Evolutionary conservation across 148 eudicot genomes (phyloP), one percentile per base, ranked within the genome.

Genomic region (Rhododendron simsii): DNA sequence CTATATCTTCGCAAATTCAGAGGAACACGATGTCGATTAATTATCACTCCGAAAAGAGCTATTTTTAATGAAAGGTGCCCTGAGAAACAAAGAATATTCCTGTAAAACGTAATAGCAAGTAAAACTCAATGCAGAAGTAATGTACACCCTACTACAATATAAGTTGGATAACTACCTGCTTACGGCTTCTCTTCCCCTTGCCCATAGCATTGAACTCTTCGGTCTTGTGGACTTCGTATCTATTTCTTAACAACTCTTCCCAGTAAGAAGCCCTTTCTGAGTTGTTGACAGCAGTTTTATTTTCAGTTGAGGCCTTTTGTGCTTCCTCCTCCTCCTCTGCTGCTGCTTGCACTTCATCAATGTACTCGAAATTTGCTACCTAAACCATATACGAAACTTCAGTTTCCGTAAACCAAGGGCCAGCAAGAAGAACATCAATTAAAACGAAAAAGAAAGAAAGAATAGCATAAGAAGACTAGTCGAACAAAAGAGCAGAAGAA

Each of bases 301-400:
- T 88, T 85, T 94, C 98, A 35, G 73, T 50, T 53, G 94, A 88
- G 28, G 93, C 91, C 79, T 84, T 89, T 69, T 87, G 87, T 87
- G 90, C 88, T 88, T 95, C 99, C 89, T 89, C 99, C 90, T 90
- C 30, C 30, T 30, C 94, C 90, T 93, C 98, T 16, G 92, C 93
- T 81, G 92, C 92, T 82, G 94, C 90, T 90, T 91, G 94, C 47
- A 85, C 92, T 88, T 97, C 95, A 83, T 95, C 99, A 76, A 93
- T 90, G 86, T 93, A 97, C 88, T 94, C 96, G 88, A 97, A 97
- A 90, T 97, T 95, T 63, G 99, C 99, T 82, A 97, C 99, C 99
- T 97, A 87, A 69, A 71, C 77, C 55, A 87, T 79, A 81, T 63
- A 85, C 28, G 9, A 6, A 83, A 47, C 39, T 55, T 85, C 47